A percentile compares a stretch with the other conserved stretches of the same genome.
Conservation (phyloP, 306 rosid species). For the Ochetophila trinervis region DNA sequence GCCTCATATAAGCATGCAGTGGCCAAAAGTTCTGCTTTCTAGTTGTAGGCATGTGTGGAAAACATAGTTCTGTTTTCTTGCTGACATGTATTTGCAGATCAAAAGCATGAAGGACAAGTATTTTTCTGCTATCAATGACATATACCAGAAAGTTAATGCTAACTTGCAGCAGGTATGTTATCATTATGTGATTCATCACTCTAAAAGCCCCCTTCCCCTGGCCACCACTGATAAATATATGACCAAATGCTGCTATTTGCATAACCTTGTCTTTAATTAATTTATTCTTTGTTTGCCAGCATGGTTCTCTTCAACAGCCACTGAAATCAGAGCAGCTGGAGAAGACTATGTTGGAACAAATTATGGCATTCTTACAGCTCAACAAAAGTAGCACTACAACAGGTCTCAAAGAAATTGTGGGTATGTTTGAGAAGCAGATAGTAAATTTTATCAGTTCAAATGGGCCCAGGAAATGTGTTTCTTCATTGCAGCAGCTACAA, state of each 20-base stretch:
- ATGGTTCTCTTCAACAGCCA: too few relatives aligned
- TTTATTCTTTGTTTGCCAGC: constrained; percentile 41
- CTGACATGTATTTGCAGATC: constrained; percentile 43
- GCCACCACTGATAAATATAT: too few relatives aligned
- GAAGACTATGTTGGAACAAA: constrained; percentile 49
- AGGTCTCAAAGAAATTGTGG: constrained; percentile 47
- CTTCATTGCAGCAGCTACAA: constrained; percentile 51
- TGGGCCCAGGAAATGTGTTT: constrained; percentile 20
- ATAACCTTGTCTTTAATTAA: neutral
- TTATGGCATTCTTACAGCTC: constrained; percentile 44
- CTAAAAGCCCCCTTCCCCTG: constrained; percentile 11
- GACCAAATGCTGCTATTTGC: constrained; percentile 13
- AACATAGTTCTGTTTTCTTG: constrained; percentile 18
- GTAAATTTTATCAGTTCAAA: constrained; percentile 45
- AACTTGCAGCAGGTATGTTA: constrained; percentile 62
- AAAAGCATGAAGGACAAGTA: constrained; percentile 63
- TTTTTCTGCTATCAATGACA: constrained; percentile 54
- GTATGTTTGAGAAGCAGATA: constrained; percentile 55
- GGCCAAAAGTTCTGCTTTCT: neutral
- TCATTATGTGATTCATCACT: constrained; percentile 5
- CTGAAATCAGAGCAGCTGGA: constrained; percentile 58
- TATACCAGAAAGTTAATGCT: constrained; percentile 49
- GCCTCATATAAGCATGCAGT: neutral
- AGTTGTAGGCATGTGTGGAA: neutral
- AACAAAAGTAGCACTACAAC: constrained; percentile 37